phyloP scores from a whole-genome alignment of 1,284 basidiomycete genomes.

The Pyrrhoderma lamaoense region DNA sequence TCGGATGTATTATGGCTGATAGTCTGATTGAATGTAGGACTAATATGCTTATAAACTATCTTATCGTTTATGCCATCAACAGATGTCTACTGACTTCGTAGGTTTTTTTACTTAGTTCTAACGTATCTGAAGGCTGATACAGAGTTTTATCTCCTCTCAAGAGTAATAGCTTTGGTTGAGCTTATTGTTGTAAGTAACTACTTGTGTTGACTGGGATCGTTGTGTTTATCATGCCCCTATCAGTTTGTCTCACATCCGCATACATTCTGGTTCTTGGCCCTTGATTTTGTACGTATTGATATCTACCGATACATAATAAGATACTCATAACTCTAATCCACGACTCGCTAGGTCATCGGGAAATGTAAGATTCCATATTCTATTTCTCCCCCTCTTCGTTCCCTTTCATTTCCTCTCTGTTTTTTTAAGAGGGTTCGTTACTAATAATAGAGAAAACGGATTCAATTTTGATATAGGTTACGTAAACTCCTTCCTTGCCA shows the following conservation, averaged over 20 bases:
- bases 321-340: background rate
- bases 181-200: conserved; percentile 28
- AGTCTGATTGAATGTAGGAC: conserved; percentile 25
- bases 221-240: background rate
- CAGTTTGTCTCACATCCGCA: conserved; percentile 33
- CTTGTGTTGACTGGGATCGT: background rate
- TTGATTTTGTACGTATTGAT: conserved; percentile 31
- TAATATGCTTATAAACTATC: conserved; percentile 33
- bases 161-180: conserved; percentile 35
- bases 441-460: too few species aligned
- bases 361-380: conserved; percentile 32
- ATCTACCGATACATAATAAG: background rate
- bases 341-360: conserved; percentile 29
- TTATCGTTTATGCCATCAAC: conserved; percentile 40
- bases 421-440: too few species aligned
- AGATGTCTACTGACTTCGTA: conserved; percentile 40
- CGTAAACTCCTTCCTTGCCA: conserved; percentile 38
- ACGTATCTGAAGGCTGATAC: background rate
- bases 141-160: conserved; percentile 20
- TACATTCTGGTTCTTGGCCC: conserved; percentile 36
- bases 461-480: conserved; percentile 29
- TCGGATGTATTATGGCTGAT: background rate
- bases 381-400: background rate
- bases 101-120: conserved; percentile 19
- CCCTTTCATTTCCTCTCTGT: too few species aligned